A percentile compares a stretch with the other conserved stretches of the same genome.
These are phyloP conservation scores for Poronia punctata DNA, from an alignment of 495 filamentous ascomycete genomes.

Conservation along the genomic window DNA sequence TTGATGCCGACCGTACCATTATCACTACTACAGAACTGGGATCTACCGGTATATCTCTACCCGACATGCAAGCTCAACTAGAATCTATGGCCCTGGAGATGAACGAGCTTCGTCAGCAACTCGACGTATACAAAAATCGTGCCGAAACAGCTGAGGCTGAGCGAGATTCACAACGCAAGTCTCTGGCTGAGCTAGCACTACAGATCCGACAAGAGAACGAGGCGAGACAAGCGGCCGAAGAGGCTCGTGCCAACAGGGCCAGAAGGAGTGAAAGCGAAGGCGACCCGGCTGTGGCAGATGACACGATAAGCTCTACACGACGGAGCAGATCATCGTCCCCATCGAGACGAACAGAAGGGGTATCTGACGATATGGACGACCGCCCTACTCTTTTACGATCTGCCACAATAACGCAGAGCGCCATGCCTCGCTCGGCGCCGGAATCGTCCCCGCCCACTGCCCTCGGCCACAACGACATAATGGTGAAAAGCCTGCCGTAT, in stretches of 20 bases:
- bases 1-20: background rate
- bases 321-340: constrained; percentile 14
- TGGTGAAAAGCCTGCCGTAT: constrained; percentile 69
- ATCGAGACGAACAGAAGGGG: constrained; percentile 11
- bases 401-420: constrained; percentile 36
- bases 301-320: constrained; percentile 18
- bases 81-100: constrained; percentile 79
- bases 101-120: constrained; percentile 70
- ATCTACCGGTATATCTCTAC: background rate
- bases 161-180: constrained; percentile 56
- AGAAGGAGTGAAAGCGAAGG: constrained; percentile 6
- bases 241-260: background rate
- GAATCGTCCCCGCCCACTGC: constrained; percentile 16
- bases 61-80: constrained; percentile 58
- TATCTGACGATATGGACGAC: constrained; percentile 11
- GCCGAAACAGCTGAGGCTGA: constrained; percentile 78
- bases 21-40: background rate
- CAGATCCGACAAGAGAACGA: constrained; percentile 64
- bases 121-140: constrained; percentile 67
- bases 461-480: constrained; percentile 25
- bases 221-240: constrained; percentile 50
- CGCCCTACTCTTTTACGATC: constrained; percentile 30
- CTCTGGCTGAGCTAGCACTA: constrained; percentile 82
- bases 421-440: constrained; percentile 19
- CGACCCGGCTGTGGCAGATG: constrained; percentile 8